phyloP scores from a whole-genome alignment of 345 rosid species.

The Brassica nigra region DNA sequence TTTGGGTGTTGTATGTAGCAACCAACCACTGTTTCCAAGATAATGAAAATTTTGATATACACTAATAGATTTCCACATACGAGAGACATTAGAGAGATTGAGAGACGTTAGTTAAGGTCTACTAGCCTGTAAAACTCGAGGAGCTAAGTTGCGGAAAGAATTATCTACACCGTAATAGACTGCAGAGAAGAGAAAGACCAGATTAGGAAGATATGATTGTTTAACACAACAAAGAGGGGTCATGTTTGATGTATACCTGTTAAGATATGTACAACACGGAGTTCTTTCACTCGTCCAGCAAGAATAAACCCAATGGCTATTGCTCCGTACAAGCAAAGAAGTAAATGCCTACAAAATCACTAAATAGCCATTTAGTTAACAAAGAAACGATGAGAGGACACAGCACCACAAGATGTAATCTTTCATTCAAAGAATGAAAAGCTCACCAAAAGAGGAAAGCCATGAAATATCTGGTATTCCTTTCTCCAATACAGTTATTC shows the following conservation, averaged over 20 bases:
- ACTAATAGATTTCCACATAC: not conserved
- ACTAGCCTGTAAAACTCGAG: slow-evolving; percentile 73
- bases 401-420: slow-evolving; percentile 1
- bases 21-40: slow-evolving; percentile 74
- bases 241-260: slow-evolving; percentile 51
- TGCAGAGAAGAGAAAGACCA: slow-evolving; percentile 42
- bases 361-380: slow-evolving; percentile 31
- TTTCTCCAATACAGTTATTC: slow-evolving; percentile 96
- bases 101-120: not conserved
- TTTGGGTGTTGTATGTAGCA: slow-evolving; percentile 79
- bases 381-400: slow-evolving; percentile 14
- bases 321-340: slow-evolving; percentile 81
- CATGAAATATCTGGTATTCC: slow-evolving; percentile 78
- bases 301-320: slow-evolving; percentile 74
- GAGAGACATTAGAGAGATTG: not conserved
- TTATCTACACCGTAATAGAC: slow-evolving; percentile 80
- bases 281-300: slow-evolving; percentile 77
- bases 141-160: slow-evolving; percentile 68
- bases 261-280: slow-evolving; percentile 59
- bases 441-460: slow-evolving; percentile 96
- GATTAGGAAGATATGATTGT: not conserved
- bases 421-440: slow-evolving; percentile 23
- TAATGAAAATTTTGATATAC: not conserved
- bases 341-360: slow-evolving; percentile 75
- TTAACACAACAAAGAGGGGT: slow-evolving; percentile 7